Evolutionary conservation across 2,329 filamentous ascomycete species (phyloP).

Genomic region (Fusarium sublunatum): DNA sequence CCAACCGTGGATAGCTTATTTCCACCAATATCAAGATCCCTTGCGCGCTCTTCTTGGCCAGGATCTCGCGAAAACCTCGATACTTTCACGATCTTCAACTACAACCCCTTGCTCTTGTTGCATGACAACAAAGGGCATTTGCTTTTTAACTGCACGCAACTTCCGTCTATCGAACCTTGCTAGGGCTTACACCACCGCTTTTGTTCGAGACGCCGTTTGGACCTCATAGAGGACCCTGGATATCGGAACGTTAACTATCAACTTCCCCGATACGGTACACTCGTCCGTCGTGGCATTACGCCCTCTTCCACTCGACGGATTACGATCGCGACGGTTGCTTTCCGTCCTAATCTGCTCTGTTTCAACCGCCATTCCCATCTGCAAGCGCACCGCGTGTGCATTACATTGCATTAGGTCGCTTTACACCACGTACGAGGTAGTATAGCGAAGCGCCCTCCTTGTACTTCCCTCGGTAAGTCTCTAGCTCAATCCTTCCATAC

Average conservation of each 20-base stretch:
- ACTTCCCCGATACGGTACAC: constrained; percentile 38
- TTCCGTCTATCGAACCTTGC: constrained; percentile 10
- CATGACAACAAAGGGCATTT: constrained; percentile 5
- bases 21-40: not conserved
- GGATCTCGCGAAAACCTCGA: constrained; percentile 12
- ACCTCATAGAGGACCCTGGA: constrained; percentile 18
- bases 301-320: constrained; percentile 16
- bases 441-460: constrained; percentile 21
- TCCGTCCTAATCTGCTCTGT: constrained; percentile 24
- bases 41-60: not conserved
- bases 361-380: constrained; percentile 18
- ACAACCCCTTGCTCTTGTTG: not conserved
- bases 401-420: constrained; percentile 28
- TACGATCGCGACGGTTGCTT: constrained; percentile 30
- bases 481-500: constrained; percentile 1
- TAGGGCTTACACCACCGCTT: constrained; percentile 16
- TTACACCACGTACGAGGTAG: constrained; percentile 30
- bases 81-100: constrained; percentile 8
- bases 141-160: constrained; percentile 8
- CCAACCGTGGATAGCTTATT: constrained; percentile 12
- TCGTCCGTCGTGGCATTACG: constrained; percentile 40
- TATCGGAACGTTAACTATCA: constrained; percentile 17
- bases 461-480: constrained; percentile 33
- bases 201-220: constrained; percentile 13
- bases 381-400: constrained; percentile 13